These are phyloP conservation scores for Pythium coloratum DNA, from an alignment of 352 stramenopile species.

Conservation along the genomic window DNA sequence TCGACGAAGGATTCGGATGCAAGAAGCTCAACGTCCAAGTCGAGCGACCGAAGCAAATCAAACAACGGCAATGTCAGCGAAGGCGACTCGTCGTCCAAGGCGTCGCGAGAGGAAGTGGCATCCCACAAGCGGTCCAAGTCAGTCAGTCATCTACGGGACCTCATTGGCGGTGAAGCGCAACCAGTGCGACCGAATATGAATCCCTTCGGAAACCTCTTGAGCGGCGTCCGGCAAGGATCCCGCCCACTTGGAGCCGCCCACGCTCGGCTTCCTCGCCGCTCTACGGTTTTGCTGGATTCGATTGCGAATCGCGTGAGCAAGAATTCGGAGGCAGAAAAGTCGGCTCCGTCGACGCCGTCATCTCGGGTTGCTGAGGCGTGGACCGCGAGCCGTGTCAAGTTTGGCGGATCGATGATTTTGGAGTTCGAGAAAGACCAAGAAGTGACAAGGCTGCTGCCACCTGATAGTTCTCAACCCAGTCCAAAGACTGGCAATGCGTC, in stretches of 20 bases:
- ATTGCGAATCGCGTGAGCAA: conserved; percentile 17
- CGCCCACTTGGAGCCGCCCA: conserved; percentile 20
- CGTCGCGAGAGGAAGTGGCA: background rate
- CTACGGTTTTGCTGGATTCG: conserved; percentile 26
- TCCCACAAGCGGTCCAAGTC: conserved; percentile 51
- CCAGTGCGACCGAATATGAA: conserved; percentile 3
- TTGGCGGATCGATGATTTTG: conserved; percentile 20
- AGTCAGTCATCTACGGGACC: conserved; percentile 48
- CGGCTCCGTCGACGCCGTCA: background rate
- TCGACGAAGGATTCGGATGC: conserved; percentile 4
- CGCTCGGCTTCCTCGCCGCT: conserved; percentile 17
- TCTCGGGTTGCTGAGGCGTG: conserved; percentile 13
- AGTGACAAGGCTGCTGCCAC: conserved; percentile 24
- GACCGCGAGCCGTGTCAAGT: conserved; percentile 25
- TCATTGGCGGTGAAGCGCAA: conserved; percentile 42
- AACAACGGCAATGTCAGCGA: background rate
- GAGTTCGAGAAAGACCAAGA: conserved; percentile 31
- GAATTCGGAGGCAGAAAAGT: conserved; percentile 12
- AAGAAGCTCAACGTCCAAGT: background rate
- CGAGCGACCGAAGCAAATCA: background rate
- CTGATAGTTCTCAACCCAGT: conserved; percentile 8
- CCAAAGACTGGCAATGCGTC: background rate
- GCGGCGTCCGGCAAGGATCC: conserved; percentile 2
- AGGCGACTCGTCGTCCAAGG: conserved; percentile 4
- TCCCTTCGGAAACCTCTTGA: conserved; percentile 15